Percentiles rank a stretch among this genome's conserved stretches.
phyloP scores from a whole-genome alignment of 208 protist species.

The Trypanosoma brucei region DNA sequence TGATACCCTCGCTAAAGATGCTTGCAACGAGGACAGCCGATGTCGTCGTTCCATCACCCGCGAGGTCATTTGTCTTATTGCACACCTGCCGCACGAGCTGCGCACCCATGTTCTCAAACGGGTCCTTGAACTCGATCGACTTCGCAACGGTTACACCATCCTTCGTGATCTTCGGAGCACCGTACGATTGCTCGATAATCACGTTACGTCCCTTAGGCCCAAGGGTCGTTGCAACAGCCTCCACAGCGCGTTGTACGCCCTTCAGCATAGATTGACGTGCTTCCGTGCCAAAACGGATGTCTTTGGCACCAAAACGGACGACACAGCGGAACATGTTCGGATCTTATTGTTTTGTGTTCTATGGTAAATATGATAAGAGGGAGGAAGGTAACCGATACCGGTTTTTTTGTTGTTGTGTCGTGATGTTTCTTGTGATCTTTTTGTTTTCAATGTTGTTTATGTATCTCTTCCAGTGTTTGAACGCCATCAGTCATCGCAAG shows the following conservation, averaged over 20 bases:
- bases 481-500: too few relatives aligned
- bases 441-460: too few relatives aligned
- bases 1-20: constrained; percentile 97
- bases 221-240: constrained; percentile 96
- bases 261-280: constrained; percentile 91
- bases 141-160: constrained; percentile 99
- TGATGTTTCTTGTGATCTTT: too few relatives aligned
- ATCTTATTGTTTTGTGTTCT: neutral
- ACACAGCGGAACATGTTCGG: constrained; percentile 45
- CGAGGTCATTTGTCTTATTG: constrained; percentile 97
- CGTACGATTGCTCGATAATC: constrained; percentile 98
- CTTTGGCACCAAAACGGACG: constrained; percentile 79
- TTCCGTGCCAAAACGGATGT: constrained; percentile 93
- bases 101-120: constrained; percentile 98
- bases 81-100: constrained; percentile 96
- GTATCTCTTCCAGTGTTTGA: too few relatives aligned
- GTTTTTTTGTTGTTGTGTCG: too few relatives aligned
- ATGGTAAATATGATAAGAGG: neutral
- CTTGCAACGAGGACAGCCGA: constrained; percentile 97
- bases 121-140: constrained; percentile 97
- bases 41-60: constrained; percentile 99
- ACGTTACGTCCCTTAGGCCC: constrained; percentile 99
- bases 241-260: constrained; percentile 95
- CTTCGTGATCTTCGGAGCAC: constrained; percentile 99
- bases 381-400: too few relatives aligned